A percentile compares a stretch with the other conserved stretches of the same genome.
Conservation (phyloP, 306 rosid genomes). For the Oxytropis ochrocephala region DNA sequence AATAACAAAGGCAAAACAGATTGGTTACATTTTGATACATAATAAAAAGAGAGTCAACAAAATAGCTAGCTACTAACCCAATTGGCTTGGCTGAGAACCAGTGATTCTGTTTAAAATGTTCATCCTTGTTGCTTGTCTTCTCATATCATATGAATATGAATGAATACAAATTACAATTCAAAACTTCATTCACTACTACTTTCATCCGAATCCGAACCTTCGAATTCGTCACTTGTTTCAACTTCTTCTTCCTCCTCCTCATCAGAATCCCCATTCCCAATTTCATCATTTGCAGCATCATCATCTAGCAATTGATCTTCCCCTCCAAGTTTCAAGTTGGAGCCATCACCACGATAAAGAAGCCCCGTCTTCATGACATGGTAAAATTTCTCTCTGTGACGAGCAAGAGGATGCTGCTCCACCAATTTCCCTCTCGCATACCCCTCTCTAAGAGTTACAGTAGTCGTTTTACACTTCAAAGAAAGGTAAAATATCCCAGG, state of each 20-base stretch:
- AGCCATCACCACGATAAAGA: constrained; percentile 60
- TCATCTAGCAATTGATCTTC: not conserved
- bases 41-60: constrained; percentile 1
- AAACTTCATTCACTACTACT: not conserved
- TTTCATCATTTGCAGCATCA: constrained; percentile 17
- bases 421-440: constrained; percentile 70
- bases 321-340: constrained; percentile 26
- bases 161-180: constrained; percentile 18
- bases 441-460: constrained; percentile 71
- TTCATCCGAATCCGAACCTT: constrained; percentile 31
- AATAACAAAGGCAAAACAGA: not conserved
- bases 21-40: not conserved
- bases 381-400: constrained; percentile 60
- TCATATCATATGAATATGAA: too few species aligned
- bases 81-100: not conserved
- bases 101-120: not conserved
- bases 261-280: constrained; percentile 32
- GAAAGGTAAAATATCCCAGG: constrained; percentile 89
- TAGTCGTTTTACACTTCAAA: constrained; percentile 80
- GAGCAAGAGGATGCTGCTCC: constrained; percentile 67
- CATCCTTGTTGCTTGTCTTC: not conserved
- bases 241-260: constrained; percentile 35
- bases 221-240: constrained; percentile 36
- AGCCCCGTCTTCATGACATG: constrained; percentile 87
- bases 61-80: constrained; percentile 21